Evolutionary conservation across 352 stramenopile species (phyloP), one percentile per base, ranked within the genome.

Genomic region (Phytophthora chlamydospora): DNA sequence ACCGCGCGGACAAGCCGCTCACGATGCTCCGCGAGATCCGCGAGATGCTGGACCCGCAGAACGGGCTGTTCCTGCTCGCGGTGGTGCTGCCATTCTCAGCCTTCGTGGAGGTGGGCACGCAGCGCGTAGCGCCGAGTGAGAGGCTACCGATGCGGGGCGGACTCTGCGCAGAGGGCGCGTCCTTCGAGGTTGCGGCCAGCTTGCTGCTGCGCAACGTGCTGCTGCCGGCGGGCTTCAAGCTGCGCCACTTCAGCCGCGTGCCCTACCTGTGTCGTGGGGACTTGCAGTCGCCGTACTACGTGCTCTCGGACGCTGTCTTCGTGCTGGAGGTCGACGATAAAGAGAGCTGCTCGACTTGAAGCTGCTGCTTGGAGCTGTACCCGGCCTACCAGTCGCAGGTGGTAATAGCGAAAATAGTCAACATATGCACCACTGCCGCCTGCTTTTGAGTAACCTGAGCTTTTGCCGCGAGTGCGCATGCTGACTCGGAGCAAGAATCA

Each of bases 271-370:
- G 83, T 57, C 81, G 83, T 7, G 86, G 86, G 13, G 86, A 93
- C 54, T 61, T 93, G 40, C 80, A 75, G 16, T 79, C 92, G 54
- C 78, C 86, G 33, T 95, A 92, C 73, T 93, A 93, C 58, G 83
- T 93, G 50, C 67, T 95, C 11, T 89, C 77, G n/a, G 86, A 95
- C 54, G 86, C 86, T 21, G 85, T 95, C 49, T 93, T 93, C 62
- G 84, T 92, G 61, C 59, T 93, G 6, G 64, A 86, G 73, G 76
- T 90, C 11, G 78, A 83, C 59, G 32, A 67, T 11, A 56, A 58
- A 27, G 40, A 34, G 40, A 19, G n/a, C 44, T 1, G 17, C 35
- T 48, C 63, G 44, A 44, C 43, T 48, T 67, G 39, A 19, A 17
- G 41, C 17, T 16, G 10, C 41, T 45, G n/a, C n/a, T n/a, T n/a